A percentile compares a stretch with the other conserved stretches of the same genome.
These are phyloP conservation scores for Aureobasidium pullulans DNA, from an alignment of 2,329 filamentous ascomycete genomes.

Conservation along the genomic window DNA sequence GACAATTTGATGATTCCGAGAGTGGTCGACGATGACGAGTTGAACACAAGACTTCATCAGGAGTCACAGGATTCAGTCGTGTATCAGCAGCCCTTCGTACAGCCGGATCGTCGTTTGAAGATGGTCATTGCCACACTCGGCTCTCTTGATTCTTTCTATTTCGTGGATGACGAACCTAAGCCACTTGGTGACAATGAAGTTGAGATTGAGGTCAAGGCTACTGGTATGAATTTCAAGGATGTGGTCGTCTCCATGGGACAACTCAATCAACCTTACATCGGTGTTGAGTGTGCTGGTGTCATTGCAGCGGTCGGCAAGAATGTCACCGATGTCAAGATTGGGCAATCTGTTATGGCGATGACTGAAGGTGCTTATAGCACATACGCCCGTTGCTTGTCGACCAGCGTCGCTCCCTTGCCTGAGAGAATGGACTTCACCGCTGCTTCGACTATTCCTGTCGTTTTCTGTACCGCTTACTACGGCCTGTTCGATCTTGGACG, in stretches of 20 bases:
- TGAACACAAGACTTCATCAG: background rate
- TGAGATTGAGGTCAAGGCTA: conserved; percentile 17
- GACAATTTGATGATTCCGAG: background rate
- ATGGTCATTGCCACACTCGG: conserved; percentile 5
- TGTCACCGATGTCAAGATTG: background rate
- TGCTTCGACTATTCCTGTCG: conserved; percentile 21
- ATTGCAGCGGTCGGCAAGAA: background rate
- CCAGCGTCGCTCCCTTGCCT: conserved; percentile 6
- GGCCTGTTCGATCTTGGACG: conserved; percentile 22
- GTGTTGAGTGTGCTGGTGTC: conserved; percentile 12
- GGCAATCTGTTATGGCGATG: conserved; percentile 8
- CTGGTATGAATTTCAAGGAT: conserved; percentile 19
- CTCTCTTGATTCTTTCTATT: conserved; percentile 9
- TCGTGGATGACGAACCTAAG: conserved; percentile 4
- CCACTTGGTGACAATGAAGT: conserved; percentile 14
- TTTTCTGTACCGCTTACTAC: conserved; percentile 23
- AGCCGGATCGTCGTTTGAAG: conserved; percentile 4
- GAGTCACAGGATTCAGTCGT: conserved; percentile 1
- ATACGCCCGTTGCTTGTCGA: background rate
- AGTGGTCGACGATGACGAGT: background rate
- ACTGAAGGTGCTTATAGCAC: conserved; percentile 6
- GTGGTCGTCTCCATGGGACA: conserved; percentile 15
- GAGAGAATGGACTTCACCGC: conserved; percentile 19
- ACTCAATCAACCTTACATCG: conserved; percentile 1
- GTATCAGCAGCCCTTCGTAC: background rate